phyloP scores from a whole-genome alignment of 148 eudicot species.

The Linanthus parryae region DNA sequence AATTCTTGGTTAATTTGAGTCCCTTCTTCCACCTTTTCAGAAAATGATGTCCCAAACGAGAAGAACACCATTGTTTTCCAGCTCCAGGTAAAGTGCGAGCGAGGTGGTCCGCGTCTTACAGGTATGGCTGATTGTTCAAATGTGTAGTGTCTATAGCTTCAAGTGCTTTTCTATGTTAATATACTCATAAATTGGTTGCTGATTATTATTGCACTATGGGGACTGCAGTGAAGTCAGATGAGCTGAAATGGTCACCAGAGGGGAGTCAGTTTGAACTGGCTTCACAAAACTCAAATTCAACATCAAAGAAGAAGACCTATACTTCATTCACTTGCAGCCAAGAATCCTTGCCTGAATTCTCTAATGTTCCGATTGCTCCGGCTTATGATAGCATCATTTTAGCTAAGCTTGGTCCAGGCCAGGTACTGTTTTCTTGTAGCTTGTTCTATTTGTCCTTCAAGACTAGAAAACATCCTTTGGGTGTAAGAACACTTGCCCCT shows the following conservation, averaged over 20 bases:
- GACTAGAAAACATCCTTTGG: no score
- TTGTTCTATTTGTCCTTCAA: no score
- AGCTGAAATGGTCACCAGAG: constrained; percentile 71
- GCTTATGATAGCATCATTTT: constrained; percentile 49
- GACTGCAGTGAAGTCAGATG: constrained; percentile 57
- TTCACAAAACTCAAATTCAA: constrained; percentile 39
- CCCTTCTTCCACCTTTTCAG: constrained; percentile 25
- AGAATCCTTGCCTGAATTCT: constrained; percentile 56
- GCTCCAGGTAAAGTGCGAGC: constrained; percentile 59
- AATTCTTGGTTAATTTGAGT: constrained; percentile 1
- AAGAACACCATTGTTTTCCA: constrained; percentile 92
- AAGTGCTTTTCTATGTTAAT: background rate
- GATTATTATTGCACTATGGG: constrained; percentile 2
- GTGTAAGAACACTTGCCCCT: no score
- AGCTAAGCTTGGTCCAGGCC: constrained; percentile 79
- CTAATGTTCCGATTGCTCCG: constrained; percentile 51
- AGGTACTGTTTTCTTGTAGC: no score
- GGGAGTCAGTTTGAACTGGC: constrained; percentile 69
- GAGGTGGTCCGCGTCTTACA: constrained; percentile 41
- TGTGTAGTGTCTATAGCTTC: background rate
- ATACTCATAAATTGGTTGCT: constrained; percentile 1
- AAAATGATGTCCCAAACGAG: constrained; percentile 87
- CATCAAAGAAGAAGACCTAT: constrained; percentile 58
- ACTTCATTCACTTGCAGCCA: constrained; percentile 82
- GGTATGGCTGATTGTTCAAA: constrained; percentile 31